A percentile compares a stretch with the other conserved stretches of the same genome.
Conservation (phyloP, 2,329 filamentous ascomycete species). For the Paecilomyces dactylethromorphus region DNA sequence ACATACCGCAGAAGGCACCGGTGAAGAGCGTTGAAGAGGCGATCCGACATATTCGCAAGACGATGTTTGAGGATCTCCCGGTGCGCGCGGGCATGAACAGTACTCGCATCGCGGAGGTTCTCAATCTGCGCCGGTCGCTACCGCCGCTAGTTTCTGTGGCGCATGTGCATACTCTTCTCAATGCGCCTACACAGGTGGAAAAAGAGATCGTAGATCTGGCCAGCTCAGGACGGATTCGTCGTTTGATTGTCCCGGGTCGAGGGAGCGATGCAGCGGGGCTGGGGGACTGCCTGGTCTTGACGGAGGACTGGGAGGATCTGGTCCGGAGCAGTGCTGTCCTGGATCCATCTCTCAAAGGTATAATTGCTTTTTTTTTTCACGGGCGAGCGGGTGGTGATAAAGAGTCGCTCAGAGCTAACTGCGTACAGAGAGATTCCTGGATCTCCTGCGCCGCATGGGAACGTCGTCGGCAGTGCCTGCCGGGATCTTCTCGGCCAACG, state of each 20-base stretch:
- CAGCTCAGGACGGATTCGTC: constrained; percentile 45
- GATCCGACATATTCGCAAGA: constrained; percentile 45
- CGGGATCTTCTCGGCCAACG: constrained; percentile 37
- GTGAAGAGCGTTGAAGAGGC: constrained; percentile 47
- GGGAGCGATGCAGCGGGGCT: constrained; percentile 50
- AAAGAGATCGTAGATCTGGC: constrained; percentile 51
- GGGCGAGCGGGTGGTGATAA: constrained; percentile 34
- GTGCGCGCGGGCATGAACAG: constrained; percentile 55
- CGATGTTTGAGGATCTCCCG: constrained; percentile 53
- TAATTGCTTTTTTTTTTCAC: constrained; percentile 23
- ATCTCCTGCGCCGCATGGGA: constrained; percentile 41
- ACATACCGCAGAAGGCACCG: constrained; percentile 40
- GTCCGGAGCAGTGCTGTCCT: constrained; percentile 29
- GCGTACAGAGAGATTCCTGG: constrained; percentile 42
- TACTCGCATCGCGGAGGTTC: constrained; percentile 51
- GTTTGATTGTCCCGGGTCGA: constrained; percentile 50
- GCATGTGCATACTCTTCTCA: constrained; percentile 53
- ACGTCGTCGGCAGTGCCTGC: constrained; percentile 41
- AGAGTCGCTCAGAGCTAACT: constrained; percentile 47
- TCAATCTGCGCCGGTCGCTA: constrained; percentile 50
- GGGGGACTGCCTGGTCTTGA: constrained; percentile 52
- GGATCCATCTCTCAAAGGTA: constrained; percentile 29
- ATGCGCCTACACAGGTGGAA: constrained; percentile 53
- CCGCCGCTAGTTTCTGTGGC: constrained; percentile 55
- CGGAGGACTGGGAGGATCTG: constrained; percentile 45